Percentiles rank a stretch among this genome's conserved stretches.
phyloP scores from a whole-genome alignment of 2,329 filamentous ascomycete species.

The Clonostachys byssicola region DNA sequence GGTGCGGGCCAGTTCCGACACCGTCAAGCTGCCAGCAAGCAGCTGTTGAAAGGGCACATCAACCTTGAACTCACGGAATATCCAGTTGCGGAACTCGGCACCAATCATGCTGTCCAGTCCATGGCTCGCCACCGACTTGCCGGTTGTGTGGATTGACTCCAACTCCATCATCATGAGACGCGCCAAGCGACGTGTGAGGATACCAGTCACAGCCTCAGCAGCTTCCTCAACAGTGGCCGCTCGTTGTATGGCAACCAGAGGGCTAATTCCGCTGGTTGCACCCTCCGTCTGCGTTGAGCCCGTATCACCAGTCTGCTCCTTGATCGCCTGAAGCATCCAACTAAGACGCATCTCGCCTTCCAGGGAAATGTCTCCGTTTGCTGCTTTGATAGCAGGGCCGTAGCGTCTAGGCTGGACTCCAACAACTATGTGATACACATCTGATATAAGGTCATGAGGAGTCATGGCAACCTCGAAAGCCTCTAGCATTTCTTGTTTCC shows the following conservation, averaged over 20 bases:
- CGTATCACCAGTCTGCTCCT: not conserved
- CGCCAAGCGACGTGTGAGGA: not conserved
- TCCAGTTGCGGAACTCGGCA: slow-evolving; percentile 1
- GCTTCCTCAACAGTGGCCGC: not conserved
- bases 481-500: no score
- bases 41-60: no score
- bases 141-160: not conserved
- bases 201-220: not conserved
- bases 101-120: not conserved
- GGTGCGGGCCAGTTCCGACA: no score
- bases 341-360: no score
- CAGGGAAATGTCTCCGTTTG: no score
- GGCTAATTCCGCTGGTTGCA: not conserved
- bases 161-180: not conserved
- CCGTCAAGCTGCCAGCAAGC: no score
- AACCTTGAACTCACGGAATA: not conserved
- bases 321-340: not conserved
- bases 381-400: no score
- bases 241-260: not conserved
- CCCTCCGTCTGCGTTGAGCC: not conserved
- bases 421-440: no score
- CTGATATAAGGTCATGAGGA: no score
- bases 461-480: no score
- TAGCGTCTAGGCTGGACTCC: no score
- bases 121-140: not conserved